A percentile compares a stretch with the other conserved stretches of the same genome.
phyloP scores from a whole-genome alignment of 139 green algal genomes.

The Gonium pectorale region DNA sequence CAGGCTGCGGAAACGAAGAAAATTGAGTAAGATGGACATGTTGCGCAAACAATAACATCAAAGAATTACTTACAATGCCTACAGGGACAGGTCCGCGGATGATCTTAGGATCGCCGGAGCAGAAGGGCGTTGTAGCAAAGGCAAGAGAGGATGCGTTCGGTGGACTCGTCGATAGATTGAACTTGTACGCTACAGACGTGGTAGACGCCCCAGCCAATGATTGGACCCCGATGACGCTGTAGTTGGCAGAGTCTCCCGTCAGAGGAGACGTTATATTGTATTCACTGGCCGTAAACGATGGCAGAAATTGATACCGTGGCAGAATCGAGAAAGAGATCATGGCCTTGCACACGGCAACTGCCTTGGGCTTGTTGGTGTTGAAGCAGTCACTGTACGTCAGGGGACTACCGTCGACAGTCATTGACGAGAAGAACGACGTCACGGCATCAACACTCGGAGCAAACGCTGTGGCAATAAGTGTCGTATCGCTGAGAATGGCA shows the following conservation, averaged over 20 bases:
- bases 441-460: neutral
- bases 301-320: neutral
- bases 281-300: neutral
- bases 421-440: neutral
- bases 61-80: slow-evolving; percentile 11
- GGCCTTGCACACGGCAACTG: neutral
- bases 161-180: neutral
- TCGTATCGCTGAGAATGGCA: neutral
- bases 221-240: neutral
- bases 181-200: neutral
- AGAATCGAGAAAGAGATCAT: neutral
- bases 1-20: neutral
- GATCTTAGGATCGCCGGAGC: neutral
- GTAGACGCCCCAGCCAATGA: neutral
- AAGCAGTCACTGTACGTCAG: slow-evolving; percentile 14
- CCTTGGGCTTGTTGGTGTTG: neutral
- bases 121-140: neutral
- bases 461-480: neutral
- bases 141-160: neutral
- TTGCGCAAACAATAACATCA: neutral
- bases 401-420: neutral
- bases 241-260: neutral
- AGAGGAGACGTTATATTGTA: neutral
- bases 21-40: neutral
- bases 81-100: slow-evolving; percentile 2